Evolutionary conservation across 75 land plant species (phyloP).

Genomic region (Pinus albicaulis): DNA sequence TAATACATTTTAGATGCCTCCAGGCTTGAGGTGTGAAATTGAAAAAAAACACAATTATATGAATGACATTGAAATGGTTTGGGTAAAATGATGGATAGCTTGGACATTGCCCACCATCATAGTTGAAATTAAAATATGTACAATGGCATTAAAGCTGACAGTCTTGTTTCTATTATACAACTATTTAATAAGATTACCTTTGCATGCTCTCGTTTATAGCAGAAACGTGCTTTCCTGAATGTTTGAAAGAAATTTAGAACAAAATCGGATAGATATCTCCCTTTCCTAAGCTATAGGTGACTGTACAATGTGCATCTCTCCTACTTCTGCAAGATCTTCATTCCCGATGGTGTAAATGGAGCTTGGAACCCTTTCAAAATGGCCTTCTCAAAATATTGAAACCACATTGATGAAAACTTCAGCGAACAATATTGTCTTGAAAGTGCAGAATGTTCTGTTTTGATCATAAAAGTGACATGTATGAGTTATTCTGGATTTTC

Average conservation of each 20-base stretch:
- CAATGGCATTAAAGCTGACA: too few species aligned
- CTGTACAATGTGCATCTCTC: not conserved
- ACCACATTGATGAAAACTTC: not conserved
- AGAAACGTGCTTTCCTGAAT: too few species aligned
- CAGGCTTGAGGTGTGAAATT: not conserved
- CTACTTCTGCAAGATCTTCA: not conserved
- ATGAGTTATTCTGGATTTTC: conserved; percentile 1
- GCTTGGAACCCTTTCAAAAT: not conserved
- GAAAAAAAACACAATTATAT: too few species aligned
- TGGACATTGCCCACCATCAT: too few species aligned
- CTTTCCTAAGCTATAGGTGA: not conserved
- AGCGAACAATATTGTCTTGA: not conserved
- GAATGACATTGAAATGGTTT: too few species aligned
- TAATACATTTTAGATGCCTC: not conserved
- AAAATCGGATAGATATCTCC: not conserved
- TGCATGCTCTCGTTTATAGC: too few species aligned
- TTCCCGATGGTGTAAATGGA: not conserved
- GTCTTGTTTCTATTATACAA: too few species aligned
- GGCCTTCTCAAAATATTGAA: not conserved
- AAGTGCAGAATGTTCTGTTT: not conserved
- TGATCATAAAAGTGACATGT: not conserved
- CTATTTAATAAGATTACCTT: too few species aligned
- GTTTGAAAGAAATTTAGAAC: not conserved
- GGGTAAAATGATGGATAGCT: too few species aligned
- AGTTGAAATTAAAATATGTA: too few species aligned